Conservation (phyloP, 2,329 filamentous ascomycete genomes). For the Claviceps purpurea region DNA sequence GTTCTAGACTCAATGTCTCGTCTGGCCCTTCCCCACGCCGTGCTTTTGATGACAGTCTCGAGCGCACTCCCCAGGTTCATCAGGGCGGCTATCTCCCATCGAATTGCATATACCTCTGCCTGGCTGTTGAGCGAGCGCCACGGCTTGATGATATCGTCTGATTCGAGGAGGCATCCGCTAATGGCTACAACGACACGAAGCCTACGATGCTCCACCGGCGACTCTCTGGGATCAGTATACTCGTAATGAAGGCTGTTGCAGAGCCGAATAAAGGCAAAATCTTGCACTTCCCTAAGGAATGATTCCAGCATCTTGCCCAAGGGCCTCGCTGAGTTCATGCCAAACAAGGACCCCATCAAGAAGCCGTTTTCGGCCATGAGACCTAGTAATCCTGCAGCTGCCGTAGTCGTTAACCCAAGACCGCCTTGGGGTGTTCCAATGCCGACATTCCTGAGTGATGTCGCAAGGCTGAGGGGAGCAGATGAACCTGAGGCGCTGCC, state of each 20-base stretch:
- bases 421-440: constrained; percentile 70
- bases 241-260: constrained; percentile 30
- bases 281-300: constrained; percentile 75
- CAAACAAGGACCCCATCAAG: constrained; percentile 74
- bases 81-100: constrained; percentile 71
- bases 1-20: constrained; percentile 32
- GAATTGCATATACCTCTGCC: constrained; percentile 68
- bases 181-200: constrained; percentile 74
- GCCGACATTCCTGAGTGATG: constrained; percentile 63
- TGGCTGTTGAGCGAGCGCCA: constrained; percentile 66
- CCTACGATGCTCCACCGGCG: constrained; percentile 46
- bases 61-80: constrained; percentile 67
- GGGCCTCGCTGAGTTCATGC: constrained; percentile 78
- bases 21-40: constrained; percentile 63
- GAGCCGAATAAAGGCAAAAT: constrained; percentile 76
- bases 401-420: constrained; percentile 57
- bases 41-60: constrained; percentile 61
- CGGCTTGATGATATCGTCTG: constrained; percentile 53
- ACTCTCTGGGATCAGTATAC: constrained; percentile 34
- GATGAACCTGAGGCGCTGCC: constrained; percentile 25
- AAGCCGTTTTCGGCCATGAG: constrained; percentile 67
- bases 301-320: constrained; percentile 76
- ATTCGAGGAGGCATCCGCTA: constrained; percentile 65
- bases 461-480: constrained; percentile 53
- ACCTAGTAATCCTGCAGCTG: constrained; percentile 67